phyloP scores from a whole-genome alignment of 345 rosid species.

The Carallia brachiata region DNA sequence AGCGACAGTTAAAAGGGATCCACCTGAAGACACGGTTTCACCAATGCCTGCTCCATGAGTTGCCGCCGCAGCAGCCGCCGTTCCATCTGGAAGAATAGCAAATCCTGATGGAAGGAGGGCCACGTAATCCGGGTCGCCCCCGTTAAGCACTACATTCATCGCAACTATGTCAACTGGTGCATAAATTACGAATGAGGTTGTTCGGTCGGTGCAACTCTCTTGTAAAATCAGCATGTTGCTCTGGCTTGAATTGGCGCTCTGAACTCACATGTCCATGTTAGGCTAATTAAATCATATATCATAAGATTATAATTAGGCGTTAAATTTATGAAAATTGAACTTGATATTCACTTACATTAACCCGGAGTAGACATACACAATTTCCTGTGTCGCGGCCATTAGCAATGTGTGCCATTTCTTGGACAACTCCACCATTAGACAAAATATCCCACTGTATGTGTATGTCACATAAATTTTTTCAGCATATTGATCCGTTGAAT shows the following conservation, averaged over 20 bases:
- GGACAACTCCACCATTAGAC: constrained; percentile 55
- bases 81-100: constrained; percentile 66
- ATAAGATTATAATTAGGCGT: neutral
- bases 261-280: neutral
- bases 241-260: constrained; percentile 54
- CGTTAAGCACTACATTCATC: constrained; percentile 52
- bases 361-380: constrained; percentile 70
- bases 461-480: too few species aligned
- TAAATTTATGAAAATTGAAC: too few species aligned
- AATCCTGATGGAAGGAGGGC: constrained; percentile 84
- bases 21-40: constrained; percentile 30
- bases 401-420: constrained; percentile 73
- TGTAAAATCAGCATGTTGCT: constrained; percentile 54
- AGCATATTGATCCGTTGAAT: too few species aligned
- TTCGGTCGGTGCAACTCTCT: constrained; percentile 50
- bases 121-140: constrained; percentile 70
- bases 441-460: constrained; percentile 86
- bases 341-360: constrained; percentile 39
- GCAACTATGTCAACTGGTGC: constrained; percentile 50
- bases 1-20: constrained; percentile 75
- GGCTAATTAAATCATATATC: neutral
- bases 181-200: constrained; percentile 43
- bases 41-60: constrained; percentile 10
- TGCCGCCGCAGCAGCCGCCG: constrained; percentile 19
- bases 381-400: constrained; percentile 83